A percentile compares a stretch with the other conserved stretches of the same genome.
Evolutionary conservation across 345 rosid species (phyloP).

Genomic region (Mallotus nudiflorus): DNA sequence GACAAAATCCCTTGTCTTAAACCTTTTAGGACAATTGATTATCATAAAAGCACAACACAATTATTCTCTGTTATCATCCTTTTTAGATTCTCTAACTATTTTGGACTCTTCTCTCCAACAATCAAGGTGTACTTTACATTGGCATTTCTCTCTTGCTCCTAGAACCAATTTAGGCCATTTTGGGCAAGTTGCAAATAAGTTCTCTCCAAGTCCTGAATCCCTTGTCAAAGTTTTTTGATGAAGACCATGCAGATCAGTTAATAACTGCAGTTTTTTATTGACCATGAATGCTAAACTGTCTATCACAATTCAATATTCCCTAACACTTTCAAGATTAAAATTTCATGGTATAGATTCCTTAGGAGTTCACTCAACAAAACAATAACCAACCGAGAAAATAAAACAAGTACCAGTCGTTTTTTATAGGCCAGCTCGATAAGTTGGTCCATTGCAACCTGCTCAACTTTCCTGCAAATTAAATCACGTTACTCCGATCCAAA

Average conservation of each 20-base stretch:
- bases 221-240: not conserved
- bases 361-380: not conserved
- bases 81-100: not conserved
- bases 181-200: too few relatives aligned
- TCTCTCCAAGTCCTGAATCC: not conserved
- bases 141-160: not conserved
- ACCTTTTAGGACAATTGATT: not conserved
- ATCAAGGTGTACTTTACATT: not conserved
- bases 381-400: constrained; percentile 1
- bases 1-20: not conserved
- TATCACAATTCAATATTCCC: not conserved
- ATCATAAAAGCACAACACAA: not conserved
- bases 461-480: constrained; percentile 61
- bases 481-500: constrained; percentile 22
- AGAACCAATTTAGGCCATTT: too few relatives aligned
- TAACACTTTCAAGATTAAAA: constrained; percentile 3
- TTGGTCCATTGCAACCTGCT: constrained; percentile 78
- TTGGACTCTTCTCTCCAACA: not conserved
- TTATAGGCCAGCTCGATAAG: constrained; percentile 81
- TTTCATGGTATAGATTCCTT: not conserved
- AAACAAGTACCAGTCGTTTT: constrained; percentile 70
- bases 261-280: not conserved
- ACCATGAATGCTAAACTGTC: not conserved
- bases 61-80: not conserved
- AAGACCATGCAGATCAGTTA: not conserved